Evolutionary conservation across 345 rosid species (phyloP), one percentile per base, ranked within the genome.

Genomic region (Acer yangbiense): DNA sequence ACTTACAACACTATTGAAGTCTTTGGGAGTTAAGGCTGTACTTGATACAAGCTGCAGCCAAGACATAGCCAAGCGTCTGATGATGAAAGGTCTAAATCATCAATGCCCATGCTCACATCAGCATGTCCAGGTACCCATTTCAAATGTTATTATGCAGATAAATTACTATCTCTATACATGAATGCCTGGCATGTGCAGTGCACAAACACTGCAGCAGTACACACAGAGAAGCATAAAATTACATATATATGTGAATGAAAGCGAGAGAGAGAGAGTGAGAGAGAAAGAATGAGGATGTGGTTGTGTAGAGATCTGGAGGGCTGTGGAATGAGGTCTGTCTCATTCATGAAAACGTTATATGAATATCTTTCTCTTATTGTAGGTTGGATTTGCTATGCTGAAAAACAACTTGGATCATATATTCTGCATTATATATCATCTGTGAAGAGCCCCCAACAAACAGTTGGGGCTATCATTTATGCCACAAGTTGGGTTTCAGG

Each of bases 381-480:
- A 96, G 98, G 98, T 86, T 96, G 99, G 99, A 89, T 96, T 73
- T 96, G 99, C 85, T 94, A 96, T 83, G 99, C 98, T 75, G 99
- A 96, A 79, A 96, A 96, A 75, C 88, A 87, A 86, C 90, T 88
- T 75, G 99, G 98, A 67, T 91, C 98, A 2, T 92, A 82, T 83
- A 84, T 96, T 82, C 87, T 96, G 60, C 99, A 98, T 9, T 86
- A 90, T 77, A 81, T 96, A 27, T 94, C 98, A 44, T 88, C 92
- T 39, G 99, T 96, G 48, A 96, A 96, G 90, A 96, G 99, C 76
- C 99, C 98, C 68, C 98, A 92, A 78, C 98, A 94, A 86, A 82
- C 92, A 75, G 90, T 96, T 81, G 98, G 98, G 75, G 90, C 98
- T 86, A 81, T 83, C 21, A 86, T 70, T 32, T 90, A 9, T 89